These are phyloP conservation scores for Aegilops tauschii DNA, from an alignment of 176 grass and related monocot genomes.

Conservation along the genomic window DNA sequence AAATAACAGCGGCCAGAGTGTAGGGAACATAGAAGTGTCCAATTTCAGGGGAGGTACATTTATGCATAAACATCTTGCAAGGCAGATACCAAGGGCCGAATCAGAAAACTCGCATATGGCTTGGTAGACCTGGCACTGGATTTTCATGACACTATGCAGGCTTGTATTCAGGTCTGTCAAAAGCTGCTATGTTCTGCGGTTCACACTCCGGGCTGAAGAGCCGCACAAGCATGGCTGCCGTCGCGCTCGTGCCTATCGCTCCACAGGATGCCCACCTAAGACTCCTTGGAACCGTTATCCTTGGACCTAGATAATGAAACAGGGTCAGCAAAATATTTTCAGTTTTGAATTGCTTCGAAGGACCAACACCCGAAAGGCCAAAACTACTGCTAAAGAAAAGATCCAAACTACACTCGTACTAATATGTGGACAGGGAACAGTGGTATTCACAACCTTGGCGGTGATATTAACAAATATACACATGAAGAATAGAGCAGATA, in stretches of 20 bases:
- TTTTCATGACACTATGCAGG: background rate
- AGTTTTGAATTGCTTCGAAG: background rate
- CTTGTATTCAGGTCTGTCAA: constrained; percentile 42
- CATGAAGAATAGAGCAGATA: background rate
- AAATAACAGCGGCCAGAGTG: background rate
- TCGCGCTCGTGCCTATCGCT: constrained; percentile 49
- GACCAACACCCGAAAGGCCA: background rate
- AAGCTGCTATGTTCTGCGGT: constrained; percentile 84
- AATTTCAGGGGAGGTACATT: background rate
- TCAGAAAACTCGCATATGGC: background rate
- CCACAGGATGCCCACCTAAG: constrained; percentile 80
- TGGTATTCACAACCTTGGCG: background rate
- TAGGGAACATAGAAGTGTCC: background rate
- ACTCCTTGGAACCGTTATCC: constrained; percentile 70
- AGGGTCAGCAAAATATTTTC: background rate
- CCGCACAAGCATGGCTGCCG: constrained; percentile 57
- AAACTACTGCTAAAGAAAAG: no score
- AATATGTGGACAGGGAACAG: background rate
- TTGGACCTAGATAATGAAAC: constrained; percentile 51
- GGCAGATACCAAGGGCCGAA: background rate
- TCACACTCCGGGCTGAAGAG: constrained; percentile 90
- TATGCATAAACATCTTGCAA: background rate
- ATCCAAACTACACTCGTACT: background rate
- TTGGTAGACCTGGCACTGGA: background rate
- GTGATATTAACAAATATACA: background rate